phyloP scores from a whole-genome alignment of 208 protist genomes.

The Blechomonas ayalai region DNA sequence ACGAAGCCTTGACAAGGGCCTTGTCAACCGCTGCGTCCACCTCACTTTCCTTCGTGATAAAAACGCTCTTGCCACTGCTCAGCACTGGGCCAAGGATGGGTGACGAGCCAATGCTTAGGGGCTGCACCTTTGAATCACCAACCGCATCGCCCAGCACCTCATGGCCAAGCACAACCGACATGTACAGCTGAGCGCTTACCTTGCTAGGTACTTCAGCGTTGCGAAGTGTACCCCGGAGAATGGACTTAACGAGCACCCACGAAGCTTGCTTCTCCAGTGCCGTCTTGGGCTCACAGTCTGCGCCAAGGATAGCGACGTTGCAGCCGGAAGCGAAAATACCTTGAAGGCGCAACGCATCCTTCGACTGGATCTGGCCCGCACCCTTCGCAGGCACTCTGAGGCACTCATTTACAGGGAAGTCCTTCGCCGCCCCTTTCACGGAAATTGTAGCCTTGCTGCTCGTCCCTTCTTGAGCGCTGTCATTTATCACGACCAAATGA shows the following conservation, averaged over 20 bases:
- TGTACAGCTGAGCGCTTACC: constrained; percentile 29
- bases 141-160: constrained; percentile 29
- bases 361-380: constrained; percentile 11
- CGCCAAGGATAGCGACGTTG: constrained; percentile 38
- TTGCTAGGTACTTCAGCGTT: constrained; percentile 2
- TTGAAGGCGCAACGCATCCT: constrained; percentile 31
- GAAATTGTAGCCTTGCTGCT: constrained; percentile 23
- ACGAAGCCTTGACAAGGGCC: constrained; percentile 18
- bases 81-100: constrained; percentile 38
- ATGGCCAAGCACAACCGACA: constrained; percentile 32
- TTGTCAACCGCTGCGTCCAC: constrained; percentile 15
- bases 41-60: constrained; percentile 13
- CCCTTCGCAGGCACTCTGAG: constrained; percentile 9
- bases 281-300: constrained; percentile 21
- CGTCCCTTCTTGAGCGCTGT: constrained; percentile 12
- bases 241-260: constrained; percentile 29
- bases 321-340: constrained; percentile 21
- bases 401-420: constrained; percentile 51
- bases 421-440: constrained; percentile 26
- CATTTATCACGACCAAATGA: constrained; percentile 29
- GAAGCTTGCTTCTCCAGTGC: constrained; percentile 25
- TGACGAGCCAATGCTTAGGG: constrained; percentile 36
- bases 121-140: constrained; percentile 1
- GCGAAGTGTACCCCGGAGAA: constrained; percentile 18
- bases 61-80: constrained; percentile 13